These are phyloP conservation scores for Pleodorina starrii DNA, from an alignment of 139 green algal genomes.

Conservation along the genomic window DNA sequence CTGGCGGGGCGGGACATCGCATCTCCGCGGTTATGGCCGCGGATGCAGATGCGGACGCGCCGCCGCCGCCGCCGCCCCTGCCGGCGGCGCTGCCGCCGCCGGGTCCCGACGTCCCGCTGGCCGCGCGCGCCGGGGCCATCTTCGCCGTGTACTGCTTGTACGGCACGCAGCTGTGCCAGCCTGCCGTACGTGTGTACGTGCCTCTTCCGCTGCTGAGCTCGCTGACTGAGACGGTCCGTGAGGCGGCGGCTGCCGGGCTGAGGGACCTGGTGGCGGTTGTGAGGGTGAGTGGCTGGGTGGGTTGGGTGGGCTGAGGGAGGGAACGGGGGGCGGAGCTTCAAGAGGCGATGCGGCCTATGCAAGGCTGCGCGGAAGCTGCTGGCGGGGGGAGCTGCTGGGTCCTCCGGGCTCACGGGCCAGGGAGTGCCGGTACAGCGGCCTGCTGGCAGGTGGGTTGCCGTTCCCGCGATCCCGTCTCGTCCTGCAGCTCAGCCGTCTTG, in stretches of 20 bases:
- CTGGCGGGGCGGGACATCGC: too few species aligned
- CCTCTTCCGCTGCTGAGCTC: slow-evolving; percentile 39
- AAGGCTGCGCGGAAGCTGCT: too few species aligned
- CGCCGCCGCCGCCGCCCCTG: neutral
- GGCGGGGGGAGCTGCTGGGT: too few species aligned
- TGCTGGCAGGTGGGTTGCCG: too few species aligned
- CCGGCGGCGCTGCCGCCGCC: neutral
- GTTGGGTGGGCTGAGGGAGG: neutral
- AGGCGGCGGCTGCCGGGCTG: slow-evolving; percentile 2
- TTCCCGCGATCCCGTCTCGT: too few species aligned
- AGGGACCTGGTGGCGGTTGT: neutral
- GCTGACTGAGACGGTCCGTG: neutral
- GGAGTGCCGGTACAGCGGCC: too few species aligned
- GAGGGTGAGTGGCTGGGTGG: neutral
- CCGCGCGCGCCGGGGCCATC: slow-evolving; percentile 6
- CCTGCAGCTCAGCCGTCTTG: too few species aligned
- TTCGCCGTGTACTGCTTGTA: slow-evolving; percentile 42
- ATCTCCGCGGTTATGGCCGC: too few species aligned
- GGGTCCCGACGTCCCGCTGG: slow-evolving; percentile 30
- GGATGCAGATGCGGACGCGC: neutral
- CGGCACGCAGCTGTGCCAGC: slow-evolving; percentile 21
- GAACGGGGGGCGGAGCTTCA: neutral
- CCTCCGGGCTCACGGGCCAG: too few species aligned
- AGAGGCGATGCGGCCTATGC: neutral
- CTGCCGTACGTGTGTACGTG: slow-evolving; percentile 16